phyloP scores from a whole-genome alignment of 768 basidiomycete species.

The Paxillus ammoniavirescens region DNA sequence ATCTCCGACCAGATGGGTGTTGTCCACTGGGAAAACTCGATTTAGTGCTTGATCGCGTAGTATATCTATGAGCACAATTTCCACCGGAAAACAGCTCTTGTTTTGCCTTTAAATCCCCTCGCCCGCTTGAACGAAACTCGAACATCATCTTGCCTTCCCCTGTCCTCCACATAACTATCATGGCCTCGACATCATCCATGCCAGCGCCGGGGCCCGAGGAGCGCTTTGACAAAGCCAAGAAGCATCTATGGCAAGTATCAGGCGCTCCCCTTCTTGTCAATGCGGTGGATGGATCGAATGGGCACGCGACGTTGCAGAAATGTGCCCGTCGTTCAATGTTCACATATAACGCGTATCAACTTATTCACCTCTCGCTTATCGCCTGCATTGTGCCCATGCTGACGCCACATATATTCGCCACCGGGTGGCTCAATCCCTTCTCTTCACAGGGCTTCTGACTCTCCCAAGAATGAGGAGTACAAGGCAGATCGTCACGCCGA shows the following conservation, averaged over 20 bases:
- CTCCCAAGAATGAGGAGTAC: slow-evolving; percentile 22
- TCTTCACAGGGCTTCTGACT: slow-evolving; percentile 30
- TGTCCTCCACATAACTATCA: slow-evolving; percentile 16
- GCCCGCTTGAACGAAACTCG: slow-evolving; percentile 21
- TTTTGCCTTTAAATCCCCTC: slow-evolving; percentile 31
- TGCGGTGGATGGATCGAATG: slow-evolving; percentile 2
- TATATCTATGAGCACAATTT: slow-evolving; percentile 41
- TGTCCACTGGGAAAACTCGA: slow-evolving; percentile 35
- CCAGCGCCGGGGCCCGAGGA: slow-evolving; percentile 25
- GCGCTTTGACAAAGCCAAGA: slow-evolving; percentile 36
- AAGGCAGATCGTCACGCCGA: slow-evolving; percentile 11
- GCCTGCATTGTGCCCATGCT: slow-evolving; percentile 21
- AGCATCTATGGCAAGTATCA: slow-evolving; percentile 33
- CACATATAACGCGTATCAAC: slow-evolving; percentile 10
- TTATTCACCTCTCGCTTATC: slow-evolving; percentile 22
- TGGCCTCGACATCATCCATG: slow-evolving; percentile 25
- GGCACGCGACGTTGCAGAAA: slow-evolving; percentile 11
- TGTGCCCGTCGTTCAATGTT: slow-evolving; percentile 8
- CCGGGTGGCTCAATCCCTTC: slow-evolving; percentile 17
- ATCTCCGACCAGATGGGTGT: slow-evolving; percentile 38
- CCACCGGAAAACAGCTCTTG: slow-evolving; percentile 28
- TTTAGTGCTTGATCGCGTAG: slow-evolving; percentile 39
- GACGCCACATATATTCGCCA: slow-evolving; percentile 30
- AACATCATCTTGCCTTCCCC: slow-evolving; percentile 24
- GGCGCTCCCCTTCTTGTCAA: slow-evolving; percentile 4